Percentiles rank a stretch among this genome's conserved stretches.
Conservation (phyloP, 495 filamentous ascomycete species). For the Emericellopsis terricola region DNA sequence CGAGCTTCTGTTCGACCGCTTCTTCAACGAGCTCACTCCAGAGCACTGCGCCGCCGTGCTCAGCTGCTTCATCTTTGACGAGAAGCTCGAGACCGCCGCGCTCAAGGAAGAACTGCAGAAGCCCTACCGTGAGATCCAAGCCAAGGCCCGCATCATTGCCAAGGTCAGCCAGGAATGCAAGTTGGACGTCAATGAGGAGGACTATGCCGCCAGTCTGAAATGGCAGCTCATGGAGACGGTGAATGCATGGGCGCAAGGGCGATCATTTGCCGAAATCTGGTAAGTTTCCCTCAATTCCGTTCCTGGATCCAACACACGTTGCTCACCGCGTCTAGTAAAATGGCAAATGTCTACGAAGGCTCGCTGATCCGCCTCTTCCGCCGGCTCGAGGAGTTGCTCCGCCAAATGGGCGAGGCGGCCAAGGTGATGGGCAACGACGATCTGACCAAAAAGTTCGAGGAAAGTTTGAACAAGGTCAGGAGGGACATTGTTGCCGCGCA, state of each 20-base stretch:
- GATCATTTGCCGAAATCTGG: slow-evolving; percentile 89
- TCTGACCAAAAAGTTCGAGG: slow-evolving; percentile 76
- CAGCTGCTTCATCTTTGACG: slow-evolving; percentile 91
- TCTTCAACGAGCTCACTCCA: slow-evolving; percentile 88
- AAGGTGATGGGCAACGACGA: slow-evolving; percentile 98
- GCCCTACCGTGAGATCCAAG: slow-evolving; percentile 68
- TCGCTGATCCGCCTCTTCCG: slow-evolving; percentile 91
- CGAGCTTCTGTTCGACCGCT: slow-evolving; percentile 88
- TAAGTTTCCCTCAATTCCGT: slow-evolving; percentile 36
- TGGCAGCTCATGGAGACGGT: slow-evolving; percentile 93
- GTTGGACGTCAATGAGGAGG: slow-evolving; percentile 74
- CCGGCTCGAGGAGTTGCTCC: slow-evolving; percentile 82
- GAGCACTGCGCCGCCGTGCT: slow-evolving; percentile 72
- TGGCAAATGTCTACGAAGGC: slow-evolving; percentile 96
- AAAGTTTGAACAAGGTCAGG: slow-evolving; percentile 63
- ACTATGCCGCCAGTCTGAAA: slow-evolving; percentile 77
- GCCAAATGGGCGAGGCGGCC: slow-evolving; percentile 90
- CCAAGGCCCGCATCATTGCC: slow-evolving; percentile 67
- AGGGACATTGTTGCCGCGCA: slow-evolving; percentile 89
- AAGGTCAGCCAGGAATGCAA: slow-evolving; percentile 91
- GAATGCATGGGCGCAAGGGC: slow-evolving; percentile 81
- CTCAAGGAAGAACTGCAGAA: slow-evolving; percentile 72
- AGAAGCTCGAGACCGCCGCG: slow-evolving; percentile 60
- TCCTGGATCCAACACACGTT: not conserved
- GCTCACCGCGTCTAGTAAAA: slow-evolving; percentile 56